Evolutionary conservation across 192 early-diverging fungal genomes (phyloP).

Genomic region (Entophlyctis luteolus): DNA sequence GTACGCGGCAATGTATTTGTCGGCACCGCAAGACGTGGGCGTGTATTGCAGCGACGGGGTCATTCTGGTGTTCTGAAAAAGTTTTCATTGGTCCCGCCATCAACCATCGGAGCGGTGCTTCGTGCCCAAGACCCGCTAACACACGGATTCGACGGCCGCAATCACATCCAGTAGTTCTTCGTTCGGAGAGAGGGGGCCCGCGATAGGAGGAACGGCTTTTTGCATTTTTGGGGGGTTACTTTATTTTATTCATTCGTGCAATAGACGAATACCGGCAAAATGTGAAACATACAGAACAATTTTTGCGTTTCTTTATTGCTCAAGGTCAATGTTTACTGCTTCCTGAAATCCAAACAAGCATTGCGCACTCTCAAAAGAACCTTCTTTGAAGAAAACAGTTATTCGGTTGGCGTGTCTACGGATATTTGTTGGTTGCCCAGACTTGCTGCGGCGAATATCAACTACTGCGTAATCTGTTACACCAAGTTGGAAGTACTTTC

Average conservation of each 20-base stretch:
- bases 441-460: constrained; percentile 3
- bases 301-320: no score
- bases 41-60: constrained; percentile 30
- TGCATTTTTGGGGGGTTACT: no score
- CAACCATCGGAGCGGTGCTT: no score
- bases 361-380: background rate
- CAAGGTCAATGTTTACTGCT: background rate
- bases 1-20: background rate
- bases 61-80: background rate
- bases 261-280: no score
- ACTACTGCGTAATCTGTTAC: constrained; percentile 17
- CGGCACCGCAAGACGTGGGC: constrained; percentile 25
- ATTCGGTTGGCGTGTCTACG: background rate
- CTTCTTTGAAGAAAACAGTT: background rate
- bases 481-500: constrained; percentile 22
- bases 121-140: no score
- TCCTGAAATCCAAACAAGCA: background rate
- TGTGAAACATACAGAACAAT: no score
- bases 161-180: no score
- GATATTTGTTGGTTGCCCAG: constrained; percentile 14
- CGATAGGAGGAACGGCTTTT: no score
- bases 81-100: no score
- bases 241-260: no score
- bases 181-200: no score
- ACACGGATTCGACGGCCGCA: no score